Base-by-base conservation (phyloP, 257 asterid genomes). In the Solanum lycopersicoides region DNA sequence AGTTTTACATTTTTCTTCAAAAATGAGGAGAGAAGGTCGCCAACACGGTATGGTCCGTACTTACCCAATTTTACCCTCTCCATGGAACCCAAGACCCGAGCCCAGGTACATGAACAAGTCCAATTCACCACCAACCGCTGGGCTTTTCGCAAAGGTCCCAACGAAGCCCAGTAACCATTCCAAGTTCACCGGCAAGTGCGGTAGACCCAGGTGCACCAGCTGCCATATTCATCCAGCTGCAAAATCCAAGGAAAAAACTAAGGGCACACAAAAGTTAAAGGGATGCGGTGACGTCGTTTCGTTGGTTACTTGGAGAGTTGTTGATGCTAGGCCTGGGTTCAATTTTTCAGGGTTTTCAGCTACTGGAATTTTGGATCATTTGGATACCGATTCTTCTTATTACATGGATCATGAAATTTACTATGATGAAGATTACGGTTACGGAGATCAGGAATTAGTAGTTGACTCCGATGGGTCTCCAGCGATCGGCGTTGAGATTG, bases 151-250 rank as follows among this genome's bases (percentile, higher is more conserved):
- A 68, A 89, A 69, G 89, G 95, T 90, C 83, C 59, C 98, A 13
- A 14, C 91, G 75, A 95, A 93, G 91, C 99, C 99, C 76, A 94
- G 94, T 21, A 96, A 94, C 92, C 98, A 94, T 89, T 96, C 99
- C 88, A 94, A 96, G 91, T 96, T 94, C 90, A 95, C 97, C 15
- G 92, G 97, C 30, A 94, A 92, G 89, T 95, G 98, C 50, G 94
- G 92, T 82, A 93, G 98, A 10, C 89, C 94, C 20, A 88, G 87
- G 88, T 96, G 98, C 73, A 39, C 45, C 13, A 87, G 66, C 25
- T 95, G 98, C 88, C 98, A 93, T 44, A 12, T 86, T 15, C 90
- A 86, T 5, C 98, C 97, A 3, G 93, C 92, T 9, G 45, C 85
- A 4, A 96, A 95, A 90, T 90, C 98, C 4, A 93, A 89, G 92